Base-by-base conservation (phyloP, 2,329 filamentous ascomycete species). In the Xylaria sp. region DNA sequence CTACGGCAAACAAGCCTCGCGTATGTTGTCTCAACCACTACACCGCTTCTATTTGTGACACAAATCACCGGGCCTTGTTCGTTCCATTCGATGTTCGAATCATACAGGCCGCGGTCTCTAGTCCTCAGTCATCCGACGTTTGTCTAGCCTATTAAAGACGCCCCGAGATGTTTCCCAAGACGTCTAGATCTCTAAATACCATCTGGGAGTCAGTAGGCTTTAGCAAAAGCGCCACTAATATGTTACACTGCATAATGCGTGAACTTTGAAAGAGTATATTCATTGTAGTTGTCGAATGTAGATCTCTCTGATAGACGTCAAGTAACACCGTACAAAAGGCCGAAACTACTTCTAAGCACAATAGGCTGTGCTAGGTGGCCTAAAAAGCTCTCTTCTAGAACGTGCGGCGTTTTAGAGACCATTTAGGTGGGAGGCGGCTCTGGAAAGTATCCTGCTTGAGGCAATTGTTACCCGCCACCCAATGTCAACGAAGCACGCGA, bases 31-130 rank as follows among this genome's bases (percentile, higher is more conserved):
- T 62, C 37, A 58, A 48, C 35, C 13, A 25, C 51, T 25, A 65
- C 57, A 65, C 66, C 58, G 66, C 66, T 58, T 59, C 44, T 44
- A 25, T 27, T 51, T 27, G 25, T 35, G 51, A 40, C n/a, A 40
- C 32, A 51, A 13, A 57, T 42, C 37, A 58, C 37, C 37, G 21
- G 63, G 37, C 16, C n/a, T 53, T 9, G 23, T 50, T 35, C 5
- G 27, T 40, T 50, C 6, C 23, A 21, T 35, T 66, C 23, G 44
- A 65, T 44, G 35, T 25, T 21, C 48, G 48, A 64, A 32, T 32
- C 23, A 64, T 50, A 35, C 48, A 40, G 37, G 32, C n/a, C 5
- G 13, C 18, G 16, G 44, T 53, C 42, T 21, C 23, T 40, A 18
- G 58, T 50, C 10, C 18, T 47, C 44, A 57, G 50, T 57, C 55